Evolutionary conservation across 1,284 basidiomycete species (phyloP), one percentile per base, ranked within the genome.

Genomic region (Megacollybia platyphylla): DNA sequence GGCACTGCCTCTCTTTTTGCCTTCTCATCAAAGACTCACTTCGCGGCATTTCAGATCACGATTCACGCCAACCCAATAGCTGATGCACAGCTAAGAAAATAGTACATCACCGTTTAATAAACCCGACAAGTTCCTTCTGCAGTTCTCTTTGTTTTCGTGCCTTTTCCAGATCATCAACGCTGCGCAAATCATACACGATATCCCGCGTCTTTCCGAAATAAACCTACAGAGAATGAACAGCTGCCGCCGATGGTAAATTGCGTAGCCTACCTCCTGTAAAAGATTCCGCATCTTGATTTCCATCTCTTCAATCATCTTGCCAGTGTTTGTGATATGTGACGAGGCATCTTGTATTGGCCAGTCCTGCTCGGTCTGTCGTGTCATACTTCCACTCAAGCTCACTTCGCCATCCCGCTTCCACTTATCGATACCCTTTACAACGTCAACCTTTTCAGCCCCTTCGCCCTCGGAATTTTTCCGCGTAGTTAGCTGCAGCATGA

Each of bases 131-230:
- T 64, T 98, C 94, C 56, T 87, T 90, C 64, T 97, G 89, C 44
- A 98, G 65, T 54, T 90, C 83, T 45, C 81, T 74, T 59, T 94
- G 87, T 57, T 73, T 75, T 47, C 79, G 73, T 45, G 84, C 81
- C 54, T 83, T 81, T 57, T 89, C 91, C 26, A 96, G 67, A 53
- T 92, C 88, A 49, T 88, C 85, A 18, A 87, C 67, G 49, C 87
- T 91, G 38, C 96, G 76, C 42, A 99, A 68, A 54, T 94, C 88
- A 53, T 87, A 87, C 9, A 97, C 83, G 36, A 98, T 82, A 57
- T 98, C 94, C 51, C 87, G 81, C 36, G 93, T 97, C 68, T 99
- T 98, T 44, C 90, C 92, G 65, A 97, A 97, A 67, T 97, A 97
- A 11, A 98, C 94, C 79, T 83, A 49, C 41, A 43, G 27, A 37